phyloP scores from a whole-genome alignment of 169 alveolate genomes.

The Ichthyophthirius multifiliis region DNA sequence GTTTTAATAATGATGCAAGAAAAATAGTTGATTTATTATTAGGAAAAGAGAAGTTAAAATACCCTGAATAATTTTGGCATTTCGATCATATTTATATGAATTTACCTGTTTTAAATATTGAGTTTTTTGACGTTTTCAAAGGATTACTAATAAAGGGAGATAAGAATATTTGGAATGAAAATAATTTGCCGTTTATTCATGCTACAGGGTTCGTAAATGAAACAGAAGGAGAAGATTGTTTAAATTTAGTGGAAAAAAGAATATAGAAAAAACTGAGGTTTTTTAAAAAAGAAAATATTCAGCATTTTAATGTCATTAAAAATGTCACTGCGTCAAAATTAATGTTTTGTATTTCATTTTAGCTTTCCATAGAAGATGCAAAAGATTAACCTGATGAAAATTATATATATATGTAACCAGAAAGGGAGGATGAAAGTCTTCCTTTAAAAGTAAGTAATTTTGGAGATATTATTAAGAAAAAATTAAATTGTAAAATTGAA shows the following conservation, averaged over 20 bases:
- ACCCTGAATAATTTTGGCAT: conserved; percentile 46
- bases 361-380: conserved; percentile 71
- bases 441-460: too few relatives aligned
- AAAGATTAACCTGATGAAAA: background rate
- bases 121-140: conserved; percentile 70
- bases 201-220: conserved; percentile 78
- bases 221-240: conserved; percentile 55
- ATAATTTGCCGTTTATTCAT: conserved; percentile 73
- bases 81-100: conserved; percentile 84
- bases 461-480: too few relatives aligned
- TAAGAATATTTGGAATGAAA: conserved; percentile 26
- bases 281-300: conserved; percentile 53
- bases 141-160: conserved; percentile 55
- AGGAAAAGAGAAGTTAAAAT: conserved; percentile 48
- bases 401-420: background rate
- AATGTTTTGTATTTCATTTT: conserved; percentile 68
- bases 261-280: conserved; percentile 55
- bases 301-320: conserved; percentile 62
- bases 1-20: conserved; percentile 82
- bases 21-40: conserved; percentile 45
- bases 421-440: conserved; percentile 1
- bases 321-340: conserved; percentile 62
- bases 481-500: too few relatives aligned
- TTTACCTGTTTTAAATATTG: conserved; percentile 81
- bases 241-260: conserved; percentile 57